These are phyloP conservation scores for Botryotinia calthae DNA, from an alignment of 2,329 filamentous ascomycete genomes.

Conservation along the genomic window DNA sequence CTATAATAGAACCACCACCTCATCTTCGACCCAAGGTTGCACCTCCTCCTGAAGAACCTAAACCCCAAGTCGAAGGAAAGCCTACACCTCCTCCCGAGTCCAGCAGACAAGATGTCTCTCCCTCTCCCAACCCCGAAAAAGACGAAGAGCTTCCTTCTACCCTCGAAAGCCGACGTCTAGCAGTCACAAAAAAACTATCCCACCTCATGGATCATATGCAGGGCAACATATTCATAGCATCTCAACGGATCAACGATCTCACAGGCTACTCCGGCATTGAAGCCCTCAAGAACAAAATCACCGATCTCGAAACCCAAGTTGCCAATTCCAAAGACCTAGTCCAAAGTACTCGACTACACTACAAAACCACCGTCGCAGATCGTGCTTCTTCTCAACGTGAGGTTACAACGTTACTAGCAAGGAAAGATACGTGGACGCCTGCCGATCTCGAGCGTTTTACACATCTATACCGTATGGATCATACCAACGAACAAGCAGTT, in stretches of 20 bases:
- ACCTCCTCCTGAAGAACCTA: slow-evolving; percentile 17
- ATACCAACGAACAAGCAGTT: slow-evolving; percentile 87
- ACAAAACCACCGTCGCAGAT: slow-evolving; percentile 79
- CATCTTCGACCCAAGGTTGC: slow-evolving; percentile 17
- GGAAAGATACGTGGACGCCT: slow-evolving; percentile 89
- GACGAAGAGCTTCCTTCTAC: slow-evolving; percentile 46
- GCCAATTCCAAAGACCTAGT: slow-evolving; percentile 62
- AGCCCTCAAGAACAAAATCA: slow-evolving; percentile 75
- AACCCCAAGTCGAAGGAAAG: slow-evolving; percentile 14
- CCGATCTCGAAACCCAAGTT: slow-evolving; percentile 59
- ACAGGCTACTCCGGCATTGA: slow-evolving; percentile 95
- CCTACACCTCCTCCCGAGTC: background rate
- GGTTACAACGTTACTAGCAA: slow-evolving; percentile 87
- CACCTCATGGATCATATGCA: slow-evolving; percentile 86
- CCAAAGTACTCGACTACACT: slow-evolving; percentile 67
- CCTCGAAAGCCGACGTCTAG: slow-evolving; percentile 45
- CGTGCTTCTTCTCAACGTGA: slow-evolving; percentile 91
- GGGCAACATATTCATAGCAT: slow-evolving; percentile 77
- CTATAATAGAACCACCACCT: slow-evolving; percentile 9
- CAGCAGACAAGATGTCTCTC: slow-evolving; percentile 6
- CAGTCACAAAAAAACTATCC: slow-evolving; percentile 53
- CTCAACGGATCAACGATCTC: slow-evolving; percentile 86
- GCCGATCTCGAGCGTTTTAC: slow-evolving; percentile 93
- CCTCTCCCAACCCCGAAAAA: slow-evolving; percentile 14
- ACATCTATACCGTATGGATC: slow-evolving; percentile 83